Evolutionary conservation across 1,284 basidiomycete genomes (phyloP), one percentile per base, ranked within the genome.

Genomic region (Pisolithus thermaeus): DNA sequence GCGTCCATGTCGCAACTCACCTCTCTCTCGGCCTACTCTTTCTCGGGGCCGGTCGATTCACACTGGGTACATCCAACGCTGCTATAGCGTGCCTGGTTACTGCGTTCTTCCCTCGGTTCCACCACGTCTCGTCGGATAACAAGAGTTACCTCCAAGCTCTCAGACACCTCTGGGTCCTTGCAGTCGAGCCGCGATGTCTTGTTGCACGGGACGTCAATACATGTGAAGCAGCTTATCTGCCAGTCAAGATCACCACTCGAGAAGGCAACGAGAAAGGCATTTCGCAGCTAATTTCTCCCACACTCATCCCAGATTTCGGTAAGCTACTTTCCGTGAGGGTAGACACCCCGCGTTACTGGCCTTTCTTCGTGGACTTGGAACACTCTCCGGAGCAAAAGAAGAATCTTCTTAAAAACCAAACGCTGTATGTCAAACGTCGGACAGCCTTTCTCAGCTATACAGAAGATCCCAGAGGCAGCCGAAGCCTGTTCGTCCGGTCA

Each of bases 271-370:
- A 77, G 27, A 68, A 74, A 22, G 79, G 81, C 7, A 77, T 80
- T 22, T 84, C 87, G 5, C 84, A 88, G 56, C 73, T 96, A 46
- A 92, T 95, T 52, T 88, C 92, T 1, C 96, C 96, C 0, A 93
- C 95, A 0, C 78, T 98, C 6, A 87, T 97, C 49, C 92, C 94
- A 0, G 87, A 94, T 55, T 79, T 97, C 53, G 84, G 89, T 59
- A 82, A 80, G 47, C 73, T 97, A 14, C 71, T 82, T 41, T 84
- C 86, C 0, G 87, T 98, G 56, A 78, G 86, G 47, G 84, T 94
- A 37, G 93, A 96, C 62, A 95, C 91, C 0, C 91, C 91, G 6
- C 81, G 96, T 11, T 98, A 99, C 69, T 97, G 93, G 90, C 88
- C 92, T 0, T 88, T 94, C 68, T 82, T 84, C 52, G 77, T 96